Percentiles rank a stretch among this genome's conserved stretches.
These are phyloP conservation scores for Botryotinia globosa DNA, from an alignment of 2,329 filamentous ascomycete species.

Conservation along the genomic window DNA sequence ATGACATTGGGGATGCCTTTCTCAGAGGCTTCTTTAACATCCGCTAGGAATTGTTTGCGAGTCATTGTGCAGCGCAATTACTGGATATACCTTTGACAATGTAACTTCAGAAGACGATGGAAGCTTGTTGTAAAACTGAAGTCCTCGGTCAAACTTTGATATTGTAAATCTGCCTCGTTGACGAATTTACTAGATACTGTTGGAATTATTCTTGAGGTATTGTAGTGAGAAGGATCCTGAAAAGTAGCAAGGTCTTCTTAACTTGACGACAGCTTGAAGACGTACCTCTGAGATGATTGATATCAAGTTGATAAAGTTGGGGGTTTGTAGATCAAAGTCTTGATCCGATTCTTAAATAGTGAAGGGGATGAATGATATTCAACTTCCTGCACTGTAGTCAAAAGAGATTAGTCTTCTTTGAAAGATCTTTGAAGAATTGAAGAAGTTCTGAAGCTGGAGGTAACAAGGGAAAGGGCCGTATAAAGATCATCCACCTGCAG, in stretches of 20 bases:
- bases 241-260: background rate
- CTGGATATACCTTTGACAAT: background rate
- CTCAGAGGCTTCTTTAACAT: conserved; percentile 46
- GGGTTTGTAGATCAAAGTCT: background rate
- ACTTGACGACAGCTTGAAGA: background rate
- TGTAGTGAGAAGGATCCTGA: background rate
- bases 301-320: background rate
- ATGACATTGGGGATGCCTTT: conserved; percentile 48
- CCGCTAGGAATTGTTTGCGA: conserved; percentile 61
- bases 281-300: background rate
- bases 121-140: background rate
- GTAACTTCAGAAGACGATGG: background rate
- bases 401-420: background rate
- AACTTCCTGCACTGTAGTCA: background rate
- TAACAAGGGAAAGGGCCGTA: background rate
- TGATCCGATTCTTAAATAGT: background rate
- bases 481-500: background rate
- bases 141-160: background rate
- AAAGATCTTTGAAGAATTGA: background rate
- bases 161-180: background rate
- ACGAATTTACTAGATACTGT: background rate
- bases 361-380: background rate
- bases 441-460: background rate
- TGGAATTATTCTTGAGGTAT: background rate
- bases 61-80: conserved; percentile 50